Evolutionary conservation across 2,329 filamentous ascomycete species (phyloP), one percentile per base, ranked within the genome.

Genomic region (Pseudocercospora cruenta): DNA sequence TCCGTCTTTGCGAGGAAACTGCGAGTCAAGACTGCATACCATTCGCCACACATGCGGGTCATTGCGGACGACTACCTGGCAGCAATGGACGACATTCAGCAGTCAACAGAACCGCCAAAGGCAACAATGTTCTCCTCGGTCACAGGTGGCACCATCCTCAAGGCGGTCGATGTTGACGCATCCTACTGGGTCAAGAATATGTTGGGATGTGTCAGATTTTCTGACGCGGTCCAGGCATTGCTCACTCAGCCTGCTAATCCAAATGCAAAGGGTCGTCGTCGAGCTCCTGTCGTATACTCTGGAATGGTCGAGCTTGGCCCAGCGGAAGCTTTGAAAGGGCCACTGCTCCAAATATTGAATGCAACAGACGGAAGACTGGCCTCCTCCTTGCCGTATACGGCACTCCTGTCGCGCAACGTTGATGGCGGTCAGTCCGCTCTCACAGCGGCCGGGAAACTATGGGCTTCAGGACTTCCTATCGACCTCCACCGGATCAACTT

Each of bases 21-120:
- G 0, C 75, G 78, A 54, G 80, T 83, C 3, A 75, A 79, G 24
- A 76, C 71, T 14, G 81, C 82, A 0, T 83, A 82, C 55, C 82
- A 84, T 62, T 82, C 80, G 0, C 76, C 78, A 36, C 80, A 83
- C 39, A 71, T 74, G 67, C 43, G 39, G 8, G 33, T 45, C 28
- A 57, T 63, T 22, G 64, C 66, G n/a, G 53, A 58, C 16, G 55
- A 60, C 3, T 70, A 70, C 22, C 51, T 61, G 21, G 39, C 43
- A 4, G 33, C 58, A 4, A 59, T 65, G 16, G n/a, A 47, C 12
- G 61, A 58, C 21, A n/a, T 47, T 19, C 49, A 62, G 21, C 26
- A 53, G 26, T 26, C 51, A n/a, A 31, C 22, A 24, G 51, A 55
- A 26, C 24, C 22, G 5, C 57, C 31, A 6, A 51, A 59, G 33